phyloP scores from a whole-genome alignment of 805 yeast species.

The Suhomyces emberorum region DNA sequence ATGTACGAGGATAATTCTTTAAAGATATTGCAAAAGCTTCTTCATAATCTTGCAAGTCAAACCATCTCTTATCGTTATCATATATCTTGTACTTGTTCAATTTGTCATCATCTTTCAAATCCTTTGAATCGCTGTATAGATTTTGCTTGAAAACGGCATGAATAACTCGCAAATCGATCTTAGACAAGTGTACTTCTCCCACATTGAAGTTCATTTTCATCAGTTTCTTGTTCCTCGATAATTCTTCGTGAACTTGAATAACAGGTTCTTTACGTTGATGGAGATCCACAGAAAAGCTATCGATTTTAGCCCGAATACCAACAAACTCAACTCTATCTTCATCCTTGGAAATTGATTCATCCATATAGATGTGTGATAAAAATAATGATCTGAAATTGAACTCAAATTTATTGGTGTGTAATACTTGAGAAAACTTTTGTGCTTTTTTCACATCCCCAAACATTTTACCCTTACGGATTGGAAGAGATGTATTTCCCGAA shows the following conservation, averaged over 20 bases:
- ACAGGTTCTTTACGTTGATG: constrained; percentile 41
- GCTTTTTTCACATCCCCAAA: constrained; percentile 55
- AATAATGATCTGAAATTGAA: constrained; percentile 71
- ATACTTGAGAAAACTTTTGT: constrained; percentile 70
- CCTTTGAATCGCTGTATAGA: constrained; percentile 13
- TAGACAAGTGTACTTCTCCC: constrained; percentile 57
- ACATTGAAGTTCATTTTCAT: constrained; percentile 59
- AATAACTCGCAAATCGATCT: constrained; percentile 60
- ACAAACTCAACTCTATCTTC: constrained; percentile 51
- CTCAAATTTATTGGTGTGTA: constrained; percentile 76
- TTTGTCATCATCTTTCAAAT: constrained; percentile 5
- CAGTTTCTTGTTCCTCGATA: constrained; percentile 45
- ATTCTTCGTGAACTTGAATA: constrained; percentile 37
- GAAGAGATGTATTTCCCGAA: constrained; percentile 73
- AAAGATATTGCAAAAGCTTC: constrained; percentile 50
- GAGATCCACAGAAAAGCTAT: constrained; percentile 36
- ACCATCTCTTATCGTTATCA: constrained; percentile 60
- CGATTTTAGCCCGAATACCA: constrained; percentile 58
- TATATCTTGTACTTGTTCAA: constrained; percentile 30
- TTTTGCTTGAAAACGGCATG: constrained; percentile 43
- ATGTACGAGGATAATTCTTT: constrained; percentile 31
- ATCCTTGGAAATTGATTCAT: constrained; percentile 35
- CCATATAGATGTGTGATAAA: constrained; percentile 68
- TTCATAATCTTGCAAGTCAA: constrained; percentile 57
- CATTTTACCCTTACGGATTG: constrained; percentile 70